Evolutionary conservation across 768 basidiomycete species (phyloP), one percentile per base, ranked within the genome.

Genomic region (Leccinum longicurvipes): DNA sequence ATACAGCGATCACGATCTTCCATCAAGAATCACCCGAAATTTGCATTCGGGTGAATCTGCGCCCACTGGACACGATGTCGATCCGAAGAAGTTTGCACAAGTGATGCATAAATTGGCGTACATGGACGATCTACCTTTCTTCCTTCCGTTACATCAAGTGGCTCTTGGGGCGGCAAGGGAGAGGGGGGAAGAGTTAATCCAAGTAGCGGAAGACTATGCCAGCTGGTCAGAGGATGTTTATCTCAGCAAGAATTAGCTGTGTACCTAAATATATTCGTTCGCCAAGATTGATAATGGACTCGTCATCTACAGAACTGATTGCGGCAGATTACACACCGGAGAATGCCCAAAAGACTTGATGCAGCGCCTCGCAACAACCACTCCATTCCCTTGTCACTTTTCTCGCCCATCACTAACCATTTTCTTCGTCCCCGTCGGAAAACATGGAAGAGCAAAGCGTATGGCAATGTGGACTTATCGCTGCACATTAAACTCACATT

Each of bases 301-400:
- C 27, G 27, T 28, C 8, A 28, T 28, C 27, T 9, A 28, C 6
- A 28, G 7, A 28, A 28, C 27, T 28, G n/a, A n/a, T n/a, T n/a
- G n/a, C n/a, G n/a, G n/a, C n/a, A n/a, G n/a, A n/a, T n/a, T n/a
- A n/a, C n/a, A n/a, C n/a, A n/a, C n/a, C n/a, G n/a, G n/a, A n/a
- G n/a, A n/a, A n/a, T n/a, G n/a, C n/a, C n/a, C n/a, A n/a, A n/a
- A n/a, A n/a, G n/a, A n/a, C 91, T 1, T 98, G 93, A 94, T 92
- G 75, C 76, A 72, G 80, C 79, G 21, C 74, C 73, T 27, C 69
- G 73, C 53, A 83, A 80, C 61, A 76, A 77, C 62, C 89, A 48
- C 76, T 91, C 44, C 78, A 85, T 11, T 84, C 90, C 3, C 87
- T 93, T 4, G 78, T 83, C 62, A 77, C 82, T 6, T 86, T 68